A percentile compares a stretch with the other conserved stretches of the same genome.
phyloP scores from a whole-genome alignment of 768 basidiomycete species.

The Roridomyces roridus region DNA sequence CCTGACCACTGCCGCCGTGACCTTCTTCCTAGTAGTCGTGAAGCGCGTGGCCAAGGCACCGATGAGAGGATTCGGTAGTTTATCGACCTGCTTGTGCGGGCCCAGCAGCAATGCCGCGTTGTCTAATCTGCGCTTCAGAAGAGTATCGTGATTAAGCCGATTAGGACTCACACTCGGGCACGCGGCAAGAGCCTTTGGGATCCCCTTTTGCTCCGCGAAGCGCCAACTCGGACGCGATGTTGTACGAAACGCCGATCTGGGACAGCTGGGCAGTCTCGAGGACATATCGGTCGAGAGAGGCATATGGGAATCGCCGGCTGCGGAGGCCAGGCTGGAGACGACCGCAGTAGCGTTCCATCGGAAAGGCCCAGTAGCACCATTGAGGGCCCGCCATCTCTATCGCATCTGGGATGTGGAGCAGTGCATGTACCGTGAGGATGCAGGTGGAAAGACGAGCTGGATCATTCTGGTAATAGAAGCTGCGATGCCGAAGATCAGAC shows the following conservation, averaged over 20 bases:
- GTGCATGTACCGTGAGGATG: slow-evolving; percentile 2
- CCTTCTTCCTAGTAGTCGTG: too few species aligned
- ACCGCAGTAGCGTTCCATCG: slow-evolving; percentile 10
- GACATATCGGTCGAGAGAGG: background rate
- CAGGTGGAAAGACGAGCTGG: slow-evolving; percentile 2
- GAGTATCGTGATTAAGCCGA: too few species aligned
- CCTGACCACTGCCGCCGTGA: too few species aligned
- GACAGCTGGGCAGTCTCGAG: background rate
- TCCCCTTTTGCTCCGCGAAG: too few species aligned
- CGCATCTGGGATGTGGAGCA: slow-evolving; percentile 2
- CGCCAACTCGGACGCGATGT: background rate
- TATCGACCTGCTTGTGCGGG: too few species aligned
- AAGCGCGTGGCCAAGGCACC: too few species aligned
- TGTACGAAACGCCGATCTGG: background rate
- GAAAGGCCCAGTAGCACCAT: slow-evolving; percentile 10
- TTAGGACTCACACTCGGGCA: slow-evolving; percentile 11
- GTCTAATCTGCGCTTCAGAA: too few species aligned
- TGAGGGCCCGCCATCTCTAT: background rate
- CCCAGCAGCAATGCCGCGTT: too few species aligned
- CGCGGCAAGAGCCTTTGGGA: background rate
- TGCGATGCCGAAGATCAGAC: too few species aligned
- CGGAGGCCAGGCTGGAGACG: background rate
- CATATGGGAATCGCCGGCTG: background rate
- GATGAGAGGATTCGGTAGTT: too few species aligned
- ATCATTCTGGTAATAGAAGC: slow-evolving; percentile 1